phyloP scores from a whole-genome alignment of 2,329 filamentous ascomycete genomes.

The Verticillium longisporum region DNA sequence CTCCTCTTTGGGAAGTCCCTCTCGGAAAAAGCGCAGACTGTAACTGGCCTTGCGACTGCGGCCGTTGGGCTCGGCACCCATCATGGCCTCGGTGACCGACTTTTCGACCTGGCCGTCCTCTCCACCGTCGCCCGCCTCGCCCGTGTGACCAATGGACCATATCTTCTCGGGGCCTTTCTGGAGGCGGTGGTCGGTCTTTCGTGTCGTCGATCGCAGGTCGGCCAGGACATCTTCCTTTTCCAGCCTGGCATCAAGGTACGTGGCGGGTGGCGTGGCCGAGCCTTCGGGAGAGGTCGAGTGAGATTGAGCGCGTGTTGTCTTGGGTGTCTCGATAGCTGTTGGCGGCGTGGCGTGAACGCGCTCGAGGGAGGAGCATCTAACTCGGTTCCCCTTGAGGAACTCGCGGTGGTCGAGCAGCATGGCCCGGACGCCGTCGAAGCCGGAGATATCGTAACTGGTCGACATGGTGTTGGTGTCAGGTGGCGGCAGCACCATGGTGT shows the following conservation, averaged over 20 bases:
- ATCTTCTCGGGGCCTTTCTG: slow-evolving; percentile 47
- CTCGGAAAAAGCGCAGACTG: slow-evolving; percentile 60
- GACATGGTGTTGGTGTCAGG: slow-evolving; percentile 20
- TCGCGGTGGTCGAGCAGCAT: slow-evolving; percentile 27
- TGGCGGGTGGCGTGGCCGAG: slow-evolving; percentile 13
- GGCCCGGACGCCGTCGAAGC: slow-evolving; percentile 25
- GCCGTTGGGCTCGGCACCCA: slow-evolving; percentile 54
- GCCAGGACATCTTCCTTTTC: slow-evolving; percentile 13
- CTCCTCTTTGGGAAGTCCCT: slow-evolving; percentile 51
- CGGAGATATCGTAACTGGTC: slow-evolving; percentile 23
- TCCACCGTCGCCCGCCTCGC: slow-evolving; percentile 34
- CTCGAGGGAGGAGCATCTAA: slow-evolving; percentile 20
- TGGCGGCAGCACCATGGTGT: slow-evolving; percentile 13
- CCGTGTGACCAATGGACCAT: slow-evolving; percentile 53
- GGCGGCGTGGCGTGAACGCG: slow-evolving; percentile 27
- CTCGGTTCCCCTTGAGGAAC: slow-evolving; percentile 18
- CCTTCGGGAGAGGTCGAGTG: slow-evolving; percentile 18
- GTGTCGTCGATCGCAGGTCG: slow-evolving; percentile 23
- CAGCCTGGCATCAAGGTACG: slow-evolving; percentile 7
- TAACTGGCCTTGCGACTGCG: slow-evolving; percentile 63
- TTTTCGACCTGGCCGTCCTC: slow-evolving; percentile 55
- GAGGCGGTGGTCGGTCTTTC: slow-evolving; percentile 33
- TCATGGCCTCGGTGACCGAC: slow-evolving; percentile 55
- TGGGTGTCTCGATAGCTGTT: slow-evolving; percentile 12
- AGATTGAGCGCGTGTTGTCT: slow-evolving; percentile 12